Conservation (phyloP, 1,284 basidiomycete species). For the Clitocybe nebularis region DNA sequence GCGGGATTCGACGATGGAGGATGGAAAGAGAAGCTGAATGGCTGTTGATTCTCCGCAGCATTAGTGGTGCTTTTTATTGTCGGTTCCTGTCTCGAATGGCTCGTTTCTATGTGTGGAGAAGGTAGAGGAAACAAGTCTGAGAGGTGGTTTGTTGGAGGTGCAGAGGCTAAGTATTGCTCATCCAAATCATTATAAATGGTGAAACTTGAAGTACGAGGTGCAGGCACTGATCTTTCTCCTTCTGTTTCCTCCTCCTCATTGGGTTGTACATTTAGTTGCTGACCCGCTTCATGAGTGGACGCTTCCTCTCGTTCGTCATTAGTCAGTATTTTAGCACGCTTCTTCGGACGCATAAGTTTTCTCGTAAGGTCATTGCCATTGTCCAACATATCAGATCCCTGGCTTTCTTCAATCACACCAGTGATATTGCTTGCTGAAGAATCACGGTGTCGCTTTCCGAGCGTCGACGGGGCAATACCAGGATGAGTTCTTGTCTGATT, state of each 20-base stretch:
- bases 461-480: conserved; percentile 36
- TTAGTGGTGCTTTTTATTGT: conserved; percentile 39
- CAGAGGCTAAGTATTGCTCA: conserved; percentile 34
- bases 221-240: conserved; percentile 15
- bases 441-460: conserved; percentile 62
- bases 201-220: conserved; percentile 32
- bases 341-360: conserved; percentile 43
- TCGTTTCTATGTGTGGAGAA: conserved; percentile 25
- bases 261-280: neutral
- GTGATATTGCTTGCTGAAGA: conserved; percentile 37
- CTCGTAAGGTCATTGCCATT: conserved; percentile 34
- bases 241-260: conserved; percentile 9
- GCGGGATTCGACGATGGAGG: conserved; percentile 53
- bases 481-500: conserved; percentile 24
- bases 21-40: conserved; percentile 51
- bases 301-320: neutral
- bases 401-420: conserved; percentile 36
- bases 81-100: conserved; percentile 9
- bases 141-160: conserved; percentile 46
- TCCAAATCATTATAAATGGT: conserved; percentile 40
- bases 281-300: neutral
- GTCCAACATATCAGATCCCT: conserved; percentile 32
- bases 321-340: conserved; percentile 35
- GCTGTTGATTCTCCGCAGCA: conserved; percentile 48
- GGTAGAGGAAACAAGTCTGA: conserved; percentile 45